These are phyloP conservation scores for Ophiostoma pallidulum DNA, from an alignment of 2,329 filamentous ascomycete genomes.

Conservation along the genomic window DNA sequence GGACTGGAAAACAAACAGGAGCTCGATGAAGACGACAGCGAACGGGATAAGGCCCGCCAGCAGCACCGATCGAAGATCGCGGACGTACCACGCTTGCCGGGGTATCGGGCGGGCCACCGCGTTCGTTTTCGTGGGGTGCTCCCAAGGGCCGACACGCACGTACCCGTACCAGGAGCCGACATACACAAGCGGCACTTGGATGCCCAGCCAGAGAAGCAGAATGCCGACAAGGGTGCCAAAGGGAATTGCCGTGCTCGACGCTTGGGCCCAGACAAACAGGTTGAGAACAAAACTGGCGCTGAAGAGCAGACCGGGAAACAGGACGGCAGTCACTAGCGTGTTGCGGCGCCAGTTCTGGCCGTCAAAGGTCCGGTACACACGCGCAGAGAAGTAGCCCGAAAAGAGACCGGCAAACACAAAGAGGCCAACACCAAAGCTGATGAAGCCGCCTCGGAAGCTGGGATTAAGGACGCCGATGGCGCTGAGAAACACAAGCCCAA, in stretches of 20 bases:
- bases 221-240: conserved; percentile 70
- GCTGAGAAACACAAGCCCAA: conserved; percentile 61
- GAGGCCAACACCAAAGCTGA: conserved; percentile 72
- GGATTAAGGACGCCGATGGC: conserved; percentile 74
- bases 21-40: conserved; percentile 38
- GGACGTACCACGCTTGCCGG: conserved; percentile 64
- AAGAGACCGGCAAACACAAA: conserved; percentile 78
- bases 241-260: conserved; percentile 77
- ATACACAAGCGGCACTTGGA: conserved; percentile 79
- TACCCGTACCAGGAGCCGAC: conserved; percentile 71
- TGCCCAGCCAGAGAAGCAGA: conserved; percentile 69
- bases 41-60: conserved; percentile 74
- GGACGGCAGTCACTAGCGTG: conserved; percentile 62
- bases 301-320: conserved; percentile 74
- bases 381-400: conserved; percentile 78
- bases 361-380: conserved; percentile 75
- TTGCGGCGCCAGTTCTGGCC: conserved; percentile 68
- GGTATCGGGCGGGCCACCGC: conserved; percentile 65
- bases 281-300: conserved; percentile 69
- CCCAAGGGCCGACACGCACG: conserved; percentile 57
- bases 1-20: conserved; percentile 43
- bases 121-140: conserved; percentile 72
- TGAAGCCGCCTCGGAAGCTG: conserved; percentile 80
- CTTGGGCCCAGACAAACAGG: conserved; percentile 83
- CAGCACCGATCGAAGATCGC: conserved; percentile 52